Percentiles rank a stretch among this genome's conserved stretches.
Evolutionary conservation across 2,329 filamentous ascomycete species (phyloP).

Genomic region (Apiospora hydei): DNA sequence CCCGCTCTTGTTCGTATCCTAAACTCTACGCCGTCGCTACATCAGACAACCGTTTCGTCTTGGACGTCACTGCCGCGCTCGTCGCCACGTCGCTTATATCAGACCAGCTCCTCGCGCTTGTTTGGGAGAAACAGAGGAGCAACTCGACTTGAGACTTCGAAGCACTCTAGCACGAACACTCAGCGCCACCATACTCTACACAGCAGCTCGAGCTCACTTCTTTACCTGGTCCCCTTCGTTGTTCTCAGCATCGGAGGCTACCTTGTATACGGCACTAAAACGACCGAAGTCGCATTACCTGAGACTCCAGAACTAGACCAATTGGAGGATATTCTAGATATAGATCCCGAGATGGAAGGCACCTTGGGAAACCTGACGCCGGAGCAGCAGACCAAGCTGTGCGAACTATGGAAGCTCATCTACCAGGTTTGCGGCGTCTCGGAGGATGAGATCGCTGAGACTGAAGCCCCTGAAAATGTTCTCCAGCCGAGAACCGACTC

Average conservation of each 20-base stretch:
- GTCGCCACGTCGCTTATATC: conserved; percentile 7
- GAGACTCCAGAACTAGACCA: conserved; percentile 5
- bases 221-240: conserved; percentile 26
- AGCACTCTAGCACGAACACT: neutral
- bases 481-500: conserved; percentile 37
- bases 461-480: conserved; percentile 40
- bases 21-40: conserved; percentile 8
- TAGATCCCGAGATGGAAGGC: conserved; percentile 54
- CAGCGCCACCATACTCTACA: conserved; percentile 1
- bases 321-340: conserved; percentile 15
- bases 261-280: conserved; percentile 23
- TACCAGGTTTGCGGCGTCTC: conserved; percentile 77
- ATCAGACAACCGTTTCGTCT: conserved; percentile 16
- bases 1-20: conserved; percentile 16
- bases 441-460: conserved; percentile 43
- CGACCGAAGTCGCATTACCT: neutral
- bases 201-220: conserved; percentile 21
- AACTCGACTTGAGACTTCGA: neutral
- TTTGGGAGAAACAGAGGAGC: neutral
- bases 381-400: conserved; percentile 88
- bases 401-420: conserved; percentile 82
- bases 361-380: conserved; percentile 86
- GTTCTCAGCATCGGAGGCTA: conserved; percentile 22
- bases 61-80: conserved; percentile 8
- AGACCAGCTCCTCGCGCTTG: neutral